phyloP scores from a whole-genome alignment of 805 yeast species.

The Nakazawaea siamensis region DNA sequence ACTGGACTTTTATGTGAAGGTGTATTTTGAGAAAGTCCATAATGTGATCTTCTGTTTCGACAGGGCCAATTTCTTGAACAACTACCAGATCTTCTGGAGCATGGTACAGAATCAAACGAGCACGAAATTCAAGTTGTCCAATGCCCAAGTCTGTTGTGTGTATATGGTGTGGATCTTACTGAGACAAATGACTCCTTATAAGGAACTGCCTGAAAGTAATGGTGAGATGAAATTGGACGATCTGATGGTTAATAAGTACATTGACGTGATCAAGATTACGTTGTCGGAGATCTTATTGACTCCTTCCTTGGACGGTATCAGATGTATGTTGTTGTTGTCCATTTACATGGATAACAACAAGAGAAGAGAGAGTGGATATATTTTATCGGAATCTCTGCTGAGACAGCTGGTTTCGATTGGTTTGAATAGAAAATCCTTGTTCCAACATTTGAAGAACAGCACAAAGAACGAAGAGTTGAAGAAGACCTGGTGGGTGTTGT shows the following conservation, averaged over 20 bases:
- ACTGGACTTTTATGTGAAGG: constrained; percentile 10
- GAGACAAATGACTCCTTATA: constrained; percentile 2
- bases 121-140: neutral
- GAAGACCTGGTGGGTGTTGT: constrained; percentile 10
- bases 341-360: constrained; percentile 15
- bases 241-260: constrained; percentile 5
- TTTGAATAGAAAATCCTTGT: constrained; percentile 11
- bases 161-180: constrained; percentile 16
- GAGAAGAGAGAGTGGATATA: constrained; percentile 15
- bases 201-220: constrained; percentile 1
- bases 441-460: neutral
- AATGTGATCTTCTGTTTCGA: constrained; percentile 9
- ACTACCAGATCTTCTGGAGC: constrained; percentile 7
- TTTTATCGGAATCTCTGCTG: constrained; percentile 13
- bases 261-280: constrained; percentile 13
- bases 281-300: constrained; percentile 15
- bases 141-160: constrained; percentile 13
- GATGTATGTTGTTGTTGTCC: constrained; percentile 14
- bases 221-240: constrained; percentile 7
- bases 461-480: constrained; percentile 3
- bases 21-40: constrained; percentile 11
- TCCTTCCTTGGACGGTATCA: constrained; percentile 16
- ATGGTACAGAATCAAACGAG: neutral
- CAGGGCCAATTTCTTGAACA: constrained; percentile 2
- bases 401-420: constrained; percentile 16